Evolutionary conservation across 352 stramenopile genomes (phyloP).

Genomic region (Phytopythium aichiense): DNA sequence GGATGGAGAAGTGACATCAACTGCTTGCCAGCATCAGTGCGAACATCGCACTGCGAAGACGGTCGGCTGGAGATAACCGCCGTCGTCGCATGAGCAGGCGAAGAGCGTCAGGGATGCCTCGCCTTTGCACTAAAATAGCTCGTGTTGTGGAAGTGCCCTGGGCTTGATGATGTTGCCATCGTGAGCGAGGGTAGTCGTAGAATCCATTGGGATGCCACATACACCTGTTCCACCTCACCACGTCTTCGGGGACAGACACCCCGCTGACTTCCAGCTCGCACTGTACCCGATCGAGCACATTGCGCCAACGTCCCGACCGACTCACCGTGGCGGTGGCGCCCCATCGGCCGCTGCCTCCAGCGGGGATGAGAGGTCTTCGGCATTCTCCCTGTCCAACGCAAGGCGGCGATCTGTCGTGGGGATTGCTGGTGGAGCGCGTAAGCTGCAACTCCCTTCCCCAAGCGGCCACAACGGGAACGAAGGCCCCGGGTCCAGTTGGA

Average conservation of each 20-base stretch:
- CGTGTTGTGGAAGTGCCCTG: not conserved
- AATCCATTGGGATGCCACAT: not conserved
- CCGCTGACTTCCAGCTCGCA: not conserved
- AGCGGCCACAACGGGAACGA: not conserved
- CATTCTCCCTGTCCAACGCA: conserved; percentile 4
- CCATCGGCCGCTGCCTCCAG: not conserved
- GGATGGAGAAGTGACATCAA: too few relatives aligned
- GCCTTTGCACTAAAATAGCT: not conserved
- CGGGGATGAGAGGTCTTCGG: not conserved
- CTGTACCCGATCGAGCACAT: conserved; percentile 3
- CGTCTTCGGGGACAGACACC: not conserved
- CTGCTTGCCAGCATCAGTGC: too few relatives aligned
- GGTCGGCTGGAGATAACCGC: too few relatives aligned
- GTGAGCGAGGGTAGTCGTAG: not conserved
- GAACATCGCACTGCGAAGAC: too few relatives aligned
- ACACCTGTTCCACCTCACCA: not conserved
- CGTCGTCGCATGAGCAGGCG: too few relatives aligned
- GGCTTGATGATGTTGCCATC: not conserved
- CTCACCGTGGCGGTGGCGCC: not conserved
- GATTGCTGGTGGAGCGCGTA: not conserved
- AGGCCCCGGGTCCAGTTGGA: not conserved
- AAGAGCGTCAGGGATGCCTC: too few relatives aligned
- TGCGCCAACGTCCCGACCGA: not conserved
- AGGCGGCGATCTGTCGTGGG: conserved; percentile 4
- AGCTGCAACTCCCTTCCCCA: not conserved